These are phyloP conservation scores for Actinomortierella wolfii DNA, from an alignment of 371 early-diverging fungal genomes.

Conservation along the genomic window DNA sequence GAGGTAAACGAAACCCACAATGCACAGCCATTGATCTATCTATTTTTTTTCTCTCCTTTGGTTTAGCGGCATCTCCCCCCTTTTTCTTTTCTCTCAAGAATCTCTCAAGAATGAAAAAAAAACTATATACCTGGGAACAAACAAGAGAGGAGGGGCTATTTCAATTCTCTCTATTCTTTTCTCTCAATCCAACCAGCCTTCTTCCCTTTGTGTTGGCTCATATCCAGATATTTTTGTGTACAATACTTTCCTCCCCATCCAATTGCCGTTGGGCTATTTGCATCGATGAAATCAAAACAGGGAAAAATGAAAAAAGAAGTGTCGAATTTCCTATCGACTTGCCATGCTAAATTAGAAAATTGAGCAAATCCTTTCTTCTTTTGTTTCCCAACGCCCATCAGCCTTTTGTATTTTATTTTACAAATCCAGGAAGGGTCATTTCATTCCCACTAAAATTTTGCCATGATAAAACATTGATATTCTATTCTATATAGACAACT, in stretches of 20 bases:
- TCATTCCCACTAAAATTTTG: neutral
- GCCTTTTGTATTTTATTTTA: too few relatives aligned
- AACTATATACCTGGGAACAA: neutral
- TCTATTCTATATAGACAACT: conserved; percentile 59
- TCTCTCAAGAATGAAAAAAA: neutral
- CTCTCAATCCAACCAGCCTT: neutral
- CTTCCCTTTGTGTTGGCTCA: conserved; percentile 3
- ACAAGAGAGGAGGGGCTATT: conserved; percentile 1
- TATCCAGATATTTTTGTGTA: conserved; percentile 3
- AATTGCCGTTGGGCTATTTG: too few relatives aligned
- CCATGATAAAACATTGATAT: conserved; percentile 1
- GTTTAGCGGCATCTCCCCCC: neutral
- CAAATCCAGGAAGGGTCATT: too few relatives aligned
- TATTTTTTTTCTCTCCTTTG: neutral
- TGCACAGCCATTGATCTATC: neutral
- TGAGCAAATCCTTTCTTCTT: too few relatives aligned
- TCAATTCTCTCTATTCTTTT: neutral
- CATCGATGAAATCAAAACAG: neutral
- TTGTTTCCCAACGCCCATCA: too few relatives aligned
- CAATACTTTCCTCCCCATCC: too few relatives aligned
- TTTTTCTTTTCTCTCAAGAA: neutral
- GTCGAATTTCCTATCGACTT: neutral
- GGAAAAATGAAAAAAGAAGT: neutral
- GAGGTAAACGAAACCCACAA: conserved; percentile 56
- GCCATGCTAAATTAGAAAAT: too few relatives aligned